A percentile compares a stretch with the other conserved stretches of the same genome.
These are phyloP conservation scores for Leccinum rimulosum DNA, from an alignment of 768 basidiomycete genomes.

Conservation along the genomic window DNA sequence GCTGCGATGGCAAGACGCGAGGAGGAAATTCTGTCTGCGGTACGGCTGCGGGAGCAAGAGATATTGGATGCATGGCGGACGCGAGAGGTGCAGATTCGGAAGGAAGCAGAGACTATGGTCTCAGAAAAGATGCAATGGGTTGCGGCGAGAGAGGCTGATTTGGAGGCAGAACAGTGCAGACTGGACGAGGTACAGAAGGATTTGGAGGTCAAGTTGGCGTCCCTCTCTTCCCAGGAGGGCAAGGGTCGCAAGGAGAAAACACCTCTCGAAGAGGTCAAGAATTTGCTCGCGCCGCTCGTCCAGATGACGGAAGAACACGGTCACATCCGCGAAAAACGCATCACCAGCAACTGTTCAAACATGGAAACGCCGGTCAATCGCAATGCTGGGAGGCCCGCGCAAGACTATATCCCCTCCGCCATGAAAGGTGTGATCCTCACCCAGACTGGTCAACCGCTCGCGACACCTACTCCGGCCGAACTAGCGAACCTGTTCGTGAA, in stretches of 20 bases:
- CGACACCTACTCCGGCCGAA: constrained; percentile 68
- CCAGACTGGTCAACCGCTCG: constrained; percentile 68
- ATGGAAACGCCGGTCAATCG: constrained; percentile 54
- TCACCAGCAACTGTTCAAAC: constrained; percentile 19
- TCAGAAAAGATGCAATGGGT: constrained; percentile 47
- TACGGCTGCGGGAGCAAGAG: constrained; percentile 61
- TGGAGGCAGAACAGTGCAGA: constrained; percentile 49
- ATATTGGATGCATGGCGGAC: constrained; percentile 56
- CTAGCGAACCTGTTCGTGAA: constrained; percentile 64
- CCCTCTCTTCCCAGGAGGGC: constrained; percentile 38
- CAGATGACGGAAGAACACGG: constrained; percentile 34
- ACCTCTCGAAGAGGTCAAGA: constrained; percentile 77
- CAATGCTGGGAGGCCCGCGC: constrained; percentile 20
- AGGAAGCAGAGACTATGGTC: constrained; percentile 44
- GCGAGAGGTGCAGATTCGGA: constrained; percentile 49
- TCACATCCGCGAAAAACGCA: constrained; percentile 21
- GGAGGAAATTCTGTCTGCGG: constrained; percentile 69
- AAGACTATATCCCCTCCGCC: constrained; percentile 43
- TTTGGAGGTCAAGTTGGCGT: constrained; percentile 48
- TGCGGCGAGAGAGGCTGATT: constrained; percentile 48
- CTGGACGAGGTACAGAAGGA: constrained; percentile 47
- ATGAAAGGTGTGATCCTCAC: constrained; percentile 83
- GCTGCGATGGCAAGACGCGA: constrained; percentile 62
- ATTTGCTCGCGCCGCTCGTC: constrained; percentile 53
- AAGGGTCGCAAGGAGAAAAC: constrained; percentile 49